Evolutionary conservation across 2,329 filamentous ascomycete species (phyloP).

Genomic region (Fusarium palustre): DNA sequence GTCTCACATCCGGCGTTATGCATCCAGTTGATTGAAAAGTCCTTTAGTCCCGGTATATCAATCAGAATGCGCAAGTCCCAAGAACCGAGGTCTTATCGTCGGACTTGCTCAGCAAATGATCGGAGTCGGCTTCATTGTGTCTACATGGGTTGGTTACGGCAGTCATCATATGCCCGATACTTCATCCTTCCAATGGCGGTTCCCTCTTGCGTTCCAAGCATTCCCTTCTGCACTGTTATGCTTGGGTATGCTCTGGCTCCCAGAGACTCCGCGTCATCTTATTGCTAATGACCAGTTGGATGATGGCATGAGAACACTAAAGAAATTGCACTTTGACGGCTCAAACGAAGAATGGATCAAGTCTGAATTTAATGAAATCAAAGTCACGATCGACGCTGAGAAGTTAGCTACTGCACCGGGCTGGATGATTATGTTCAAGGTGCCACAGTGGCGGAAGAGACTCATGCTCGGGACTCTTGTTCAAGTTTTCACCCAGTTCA

Average conservation of each 20-base stretch:
- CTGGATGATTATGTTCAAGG: slow-evolving; percentile 68
- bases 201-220: slow-evolving; percentile 44
- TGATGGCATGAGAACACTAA: slow-evolving; percentile 55
- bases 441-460: slow-evolving; percentile 65
- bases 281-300: slow-evolving; percentile 55
- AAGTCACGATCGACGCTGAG: slow-evolving; percentile 61
- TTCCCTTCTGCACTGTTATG: slow-evolving; percentile 38
- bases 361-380: slow-evolving; percentile 66
- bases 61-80: slow-evolving; percentile 43
- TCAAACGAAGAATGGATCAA: slow-evolving; percentile 67
- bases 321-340: slow-evolving; percentile 64
- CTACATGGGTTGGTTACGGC: slow-evolving; percentile 56
- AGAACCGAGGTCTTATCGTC: slow-evolving; percentile 57
- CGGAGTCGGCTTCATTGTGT: slow-evolving; percentile 65
- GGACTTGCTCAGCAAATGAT: slow-evolving; percentile 67
- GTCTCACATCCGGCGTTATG: slow-evolving; percentile 18
- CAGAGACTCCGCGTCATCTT: slow-evolving; percentile 44
- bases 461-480: slow-evolving; percentile 68
- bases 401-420: slow-evolving; percentile 50
- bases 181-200: slow-evolving; percentile 52
- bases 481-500: slow-evolving; percentile 69
- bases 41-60: slow-evolving; percentile 42
- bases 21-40: slow-evolving; percentile 59
- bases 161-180: slow-evolving; percentile 44
- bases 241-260: slow-evolving; percentile 44